These are phyloP conservation scores for Sarcodon sp. DNA, from an alignment of 768 basidiomycete genomes.

Conservation along the genomic window DNA sequence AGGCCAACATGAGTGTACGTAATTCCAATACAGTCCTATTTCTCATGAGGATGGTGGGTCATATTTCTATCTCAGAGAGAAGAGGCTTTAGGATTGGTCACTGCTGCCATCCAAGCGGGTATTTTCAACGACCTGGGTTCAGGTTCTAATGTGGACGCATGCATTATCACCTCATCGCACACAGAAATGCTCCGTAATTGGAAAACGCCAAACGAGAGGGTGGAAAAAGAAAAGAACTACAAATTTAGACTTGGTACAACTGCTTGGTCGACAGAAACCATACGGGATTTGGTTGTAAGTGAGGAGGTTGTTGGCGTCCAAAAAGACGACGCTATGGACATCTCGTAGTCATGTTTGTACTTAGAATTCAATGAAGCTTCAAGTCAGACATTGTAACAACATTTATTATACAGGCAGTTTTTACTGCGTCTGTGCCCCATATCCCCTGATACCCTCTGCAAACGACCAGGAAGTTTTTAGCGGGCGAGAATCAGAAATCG, in stretches of 20 bases:
- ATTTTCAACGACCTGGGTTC: slow-evolving; percentile 99
- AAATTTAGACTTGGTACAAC: slow-evolving; percentile 80
- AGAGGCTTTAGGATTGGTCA: slow-evolving; percentile 74
- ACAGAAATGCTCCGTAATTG: slow-evolving; percentile 94
- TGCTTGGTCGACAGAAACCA: slow-evolving; percentile 72
- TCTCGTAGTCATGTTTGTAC: background rate
- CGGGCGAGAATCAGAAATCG: slow-evolving; percentile 66
- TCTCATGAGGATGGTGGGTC: background rate
- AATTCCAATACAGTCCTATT: background rate
- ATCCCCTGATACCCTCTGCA: slow-evolving; percentile 85
- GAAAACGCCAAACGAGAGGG: slow-evolving; percentile 82
- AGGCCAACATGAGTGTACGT: slow-evolving; percentile 66
- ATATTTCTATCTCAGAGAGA: slow-evolving; percentile 36
- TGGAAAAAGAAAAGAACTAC: slow-evolving; percentile 56
- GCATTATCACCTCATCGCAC: slow-evolving; percentile 75
- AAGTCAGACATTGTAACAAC: background rate
- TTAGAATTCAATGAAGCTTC: background rate
- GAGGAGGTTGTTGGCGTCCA: slow-evolving; percentile 42
- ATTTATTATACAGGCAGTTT: background rate
- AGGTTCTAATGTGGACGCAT: slow-evolving; percentile 97
- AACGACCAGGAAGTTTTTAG: slow-evolving; percentile 83
- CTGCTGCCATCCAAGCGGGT: slow-evolving; percentile 83
- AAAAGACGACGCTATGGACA: slow-evolving; percentile 66
- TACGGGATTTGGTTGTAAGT: slow-evolving; percentile 57
- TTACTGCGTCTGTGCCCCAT: slow-evolving; percentile 85